phyloP scores from a whole-genome alignment of 345 rosid genomes.

The Moringa oleifera region DNA sequence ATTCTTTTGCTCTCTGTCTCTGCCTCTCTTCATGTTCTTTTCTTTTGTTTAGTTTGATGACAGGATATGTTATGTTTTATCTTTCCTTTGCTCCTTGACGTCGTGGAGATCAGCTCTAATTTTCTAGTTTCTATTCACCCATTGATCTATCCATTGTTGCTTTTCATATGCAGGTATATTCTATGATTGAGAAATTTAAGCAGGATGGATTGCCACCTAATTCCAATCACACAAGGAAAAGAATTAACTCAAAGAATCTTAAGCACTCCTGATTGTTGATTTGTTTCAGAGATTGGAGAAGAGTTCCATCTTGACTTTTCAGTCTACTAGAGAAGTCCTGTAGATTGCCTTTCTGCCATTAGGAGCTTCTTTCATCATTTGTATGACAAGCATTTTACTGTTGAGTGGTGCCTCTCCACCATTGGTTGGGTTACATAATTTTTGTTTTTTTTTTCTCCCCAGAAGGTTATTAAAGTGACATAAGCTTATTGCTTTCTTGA shows the following conservation, averaged over 20 bases:
- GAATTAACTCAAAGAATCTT: slow-evolving; percentile 17
- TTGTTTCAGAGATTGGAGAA: background rate
- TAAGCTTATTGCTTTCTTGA: too few species aligned
- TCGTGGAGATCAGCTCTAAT: background rate
- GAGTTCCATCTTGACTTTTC: background rate
- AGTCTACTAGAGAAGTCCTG: background rate
- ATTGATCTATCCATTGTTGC: background rate
- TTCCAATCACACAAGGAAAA: slow-evolving; percentile 6
- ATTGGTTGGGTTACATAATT: background rate
- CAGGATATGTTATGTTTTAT: slow-evolving; percentile 4
- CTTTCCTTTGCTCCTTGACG: background rate
- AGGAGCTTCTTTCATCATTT: background rate
- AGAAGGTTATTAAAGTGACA: background rate
- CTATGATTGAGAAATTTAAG: slow-evolving; percentile 28
- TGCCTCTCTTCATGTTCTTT: background rate
- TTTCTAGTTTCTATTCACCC: background rate
- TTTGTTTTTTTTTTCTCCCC: background rate
- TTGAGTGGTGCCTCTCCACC: background rate
- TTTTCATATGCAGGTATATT: slow-evolving; percentile 24
- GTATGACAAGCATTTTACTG: background rate
- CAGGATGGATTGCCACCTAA: slow-evolving; percentile 6
- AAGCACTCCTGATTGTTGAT: background rate
- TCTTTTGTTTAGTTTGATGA: too few species aligned
- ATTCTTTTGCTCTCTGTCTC: slow-evolving; percentile 1
- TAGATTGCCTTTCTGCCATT: background rate